Conservation (phyloP, 2,329 filamentous ascomycete species). For the Nothophoma quercina region DNA sequence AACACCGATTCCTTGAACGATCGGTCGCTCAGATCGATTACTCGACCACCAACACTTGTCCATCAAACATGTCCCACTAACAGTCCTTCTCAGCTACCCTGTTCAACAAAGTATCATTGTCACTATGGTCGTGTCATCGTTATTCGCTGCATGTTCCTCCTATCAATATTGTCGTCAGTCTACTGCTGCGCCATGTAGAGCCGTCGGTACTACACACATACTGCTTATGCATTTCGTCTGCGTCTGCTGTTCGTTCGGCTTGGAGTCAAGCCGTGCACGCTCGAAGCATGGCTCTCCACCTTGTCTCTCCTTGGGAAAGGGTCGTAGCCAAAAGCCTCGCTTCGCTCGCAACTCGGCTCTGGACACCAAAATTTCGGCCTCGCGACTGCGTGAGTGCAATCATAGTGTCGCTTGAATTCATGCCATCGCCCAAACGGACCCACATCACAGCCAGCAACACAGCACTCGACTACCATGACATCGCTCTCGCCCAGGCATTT, state of each 20-base stretch:
- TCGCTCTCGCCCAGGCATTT: no score
- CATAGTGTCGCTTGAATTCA: neutral
- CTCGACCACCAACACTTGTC: neutral
- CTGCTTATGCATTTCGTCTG: neutral
- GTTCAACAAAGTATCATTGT: neutral
- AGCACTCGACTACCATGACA: no score
- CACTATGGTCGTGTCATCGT: no score
- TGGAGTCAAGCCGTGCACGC: neutral
- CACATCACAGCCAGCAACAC: no score
- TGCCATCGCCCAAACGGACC: no score
- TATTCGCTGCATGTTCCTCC: no score
- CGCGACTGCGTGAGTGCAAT: neutral
- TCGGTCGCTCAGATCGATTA: constrained; percentile 29
- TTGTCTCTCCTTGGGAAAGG: constrained; percentile 3
- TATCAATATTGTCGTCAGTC: no score
- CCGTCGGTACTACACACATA: no score
- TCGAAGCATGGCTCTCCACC: neutral
- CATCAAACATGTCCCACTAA: no score
- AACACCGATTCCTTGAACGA: constrained; percentile 24
- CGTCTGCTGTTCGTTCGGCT: neutral
- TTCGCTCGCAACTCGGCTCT: neutral
- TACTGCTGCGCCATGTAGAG: no score
- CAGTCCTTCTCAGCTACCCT: no score
- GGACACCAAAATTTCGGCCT: constrained; percentile 4
- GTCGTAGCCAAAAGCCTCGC: neutral